Evolutionary conservation across 768 basidiomycete genomes (phyloP), one percentile per base, ranked within the genome.

Genomic region (Mycena rebaudengoi): DNA sequence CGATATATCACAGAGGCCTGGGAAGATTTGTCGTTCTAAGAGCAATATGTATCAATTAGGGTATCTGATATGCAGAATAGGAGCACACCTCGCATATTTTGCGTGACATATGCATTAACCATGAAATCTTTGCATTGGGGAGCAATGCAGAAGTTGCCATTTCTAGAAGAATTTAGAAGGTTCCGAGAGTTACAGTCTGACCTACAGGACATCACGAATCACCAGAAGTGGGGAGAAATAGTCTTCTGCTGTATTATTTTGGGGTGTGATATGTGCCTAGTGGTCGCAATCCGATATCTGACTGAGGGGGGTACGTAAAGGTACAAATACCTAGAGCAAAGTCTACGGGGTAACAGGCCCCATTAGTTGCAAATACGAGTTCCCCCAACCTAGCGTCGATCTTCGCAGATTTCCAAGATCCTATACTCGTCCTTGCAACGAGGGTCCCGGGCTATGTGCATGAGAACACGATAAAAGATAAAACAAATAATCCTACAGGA

Each of bases 241-340:
- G 16, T 49, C 28, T 29, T 49, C 46, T 49, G 28, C 28, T 14
- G n/a, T n/a, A 30, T 29, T 30, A 29, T n/a, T n/a, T n/a, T n/a
- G n/a, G n/a, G n/a, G n/a, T 23, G 30, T 50, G n/a, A 32, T 32
- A 33, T 32, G 48, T 50, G n/a, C 48, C 48, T 33, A 50, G 46
- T 33, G 23, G 16, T 29, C 46, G 46, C 20, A 33, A 23, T 50
- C 25, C 5, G 32, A 49, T 33, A 23, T 50, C 20, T 10, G 20
- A 50, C 20, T 50, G 48, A n/a, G 3, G 48, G n/a, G 30, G 20
- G 30, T 8, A 23, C 20, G 48, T 20, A 50, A 50, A 50, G 11
- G 48, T 7, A 33, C 18, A 32, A 50, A 33, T 50, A 50, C 48
- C 48, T 50, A 50, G 48, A 50, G 48, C 48, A 33, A 50, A 50